Evolutionary conservation across 768 basidiomycete species (phyloP), one percentile per base, ranked within the genome.

Genomic region (Boletus edulis): DNA sequence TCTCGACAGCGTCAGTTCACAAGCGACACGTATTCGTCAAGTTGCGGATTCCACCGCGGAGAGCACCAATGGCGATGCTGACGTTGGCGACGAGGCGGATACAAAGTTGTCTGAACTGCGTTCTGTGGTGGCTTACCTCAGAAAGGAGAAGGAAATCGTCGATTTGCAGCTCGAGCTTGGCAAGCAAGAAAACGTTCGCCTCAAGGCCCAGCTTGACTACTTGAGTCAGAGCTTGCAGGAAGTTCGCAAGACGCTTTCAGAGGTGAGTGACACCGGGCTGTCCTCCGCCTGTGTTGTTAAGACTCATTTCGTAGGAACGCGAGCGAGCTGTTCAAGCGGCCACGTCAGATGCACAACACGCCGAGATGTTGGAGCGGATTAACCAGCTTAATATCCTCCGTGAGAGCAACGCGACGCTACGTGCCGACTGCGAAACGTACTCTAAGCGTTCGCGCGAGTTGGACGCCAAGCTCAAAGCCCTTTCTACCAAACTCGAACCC

Each of bases 91-190:
- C 17, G 83, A 85, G 55, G 63, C 74, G 4, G 87, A 89, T 58
- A 76, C 77, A 2, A 87, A 90, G 65, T 59, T 89, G 11, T 76
- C 86, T 0, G 90, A 92, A 59, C 72, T 93, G 20, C 86, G 88
- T 29, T 81, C 87, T 17, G 86, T 93, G 27, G 85, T 94, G 41
- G 79, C 85, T 3, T 94, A 90, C 70, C 75, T 95, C 34, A 81
- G 93, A 40, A 91, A 88, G 65, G 93, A 94, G 77, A 94, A 95
- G 72, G 91, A 94, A 67, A 92, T 95, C 49, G 87, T 91, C 43
- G 92, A 95, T 61, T 80, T 94, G 32, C 91, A 94, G 59, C 78
- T 92, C 24, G 89, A 94, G 62, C 81, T 94, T 46, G 81, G 85
- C 76, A 83, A 81, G 65, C 82, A 85, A 62, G 91, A 94, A 73